These are phyloP conservation scores for Daldinia vernicosa DNA, from an alignment of 495 filamentous ascomycete species.

Conservation along the genomic window DNA sequence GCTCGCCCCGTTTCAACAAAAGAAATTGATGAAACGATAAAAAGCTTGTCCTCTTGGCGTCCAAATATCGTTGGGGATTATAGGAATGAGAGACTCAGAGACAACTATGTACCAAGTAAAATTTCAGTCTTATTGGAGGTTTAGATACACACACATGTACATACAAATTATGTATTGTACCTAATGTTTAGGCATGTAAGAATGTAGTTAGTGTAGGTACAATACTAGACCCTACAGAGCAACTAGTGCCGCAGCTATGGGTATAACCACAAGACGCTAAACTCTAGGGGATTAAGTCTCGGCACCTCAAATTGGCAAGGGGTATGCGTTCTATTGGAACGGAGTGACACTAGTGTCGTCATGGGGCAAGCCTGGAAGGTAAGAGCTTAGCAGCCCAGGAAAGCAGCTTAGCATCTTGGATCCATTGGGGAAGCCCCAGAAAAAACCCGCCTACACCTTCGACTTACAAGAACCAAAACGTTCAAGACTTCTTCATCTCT, in stretches of 20 bases:
- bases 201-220: too few relatives aligned
- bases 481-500: constrained; percentile 1
- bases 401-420: constrained; percentile 10
- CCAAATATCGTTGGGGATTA: background rate
- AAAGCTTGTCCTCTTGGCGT: background rate
- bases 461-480: constrained; percentile 2
- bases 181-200: too few relatives aligned
- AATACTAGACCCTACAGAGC: too few relatives aligned
- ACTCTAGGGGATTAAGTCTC: constrained; percentile 19
- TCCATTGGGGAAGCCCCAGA: constrained; percentile 26
- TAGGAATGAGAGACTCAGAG: background rate
- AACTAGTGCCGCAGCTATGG: constrained; percentile 12
- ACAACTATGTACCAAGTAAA: background rate
- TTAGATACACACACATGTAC: background rate
- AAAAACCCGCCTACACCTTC: constrained; percentile 24
- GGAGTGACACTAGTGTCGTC: constrained; percentile 39
- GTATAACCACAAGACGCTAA: constrained; percentile 9
- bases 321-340: constrained; percentile 27
- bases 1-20: background rate
- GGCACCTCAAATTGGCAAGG: constrained; percentile 38
- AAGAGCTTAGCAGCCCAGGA: background rate
- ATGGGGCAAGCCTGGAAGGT: constrained; percentile 38
- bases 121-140: background rate
- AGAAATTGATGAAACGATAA: constrained; percentile 4
- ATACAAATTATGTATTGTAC: background rate